A percentile compares a stretch with the other conserved stretches of the same genome.
Evolutionary conservation across 148 eudicot species (phyloP).

Genomic region (Dianthus caryophyllus): DNA sequence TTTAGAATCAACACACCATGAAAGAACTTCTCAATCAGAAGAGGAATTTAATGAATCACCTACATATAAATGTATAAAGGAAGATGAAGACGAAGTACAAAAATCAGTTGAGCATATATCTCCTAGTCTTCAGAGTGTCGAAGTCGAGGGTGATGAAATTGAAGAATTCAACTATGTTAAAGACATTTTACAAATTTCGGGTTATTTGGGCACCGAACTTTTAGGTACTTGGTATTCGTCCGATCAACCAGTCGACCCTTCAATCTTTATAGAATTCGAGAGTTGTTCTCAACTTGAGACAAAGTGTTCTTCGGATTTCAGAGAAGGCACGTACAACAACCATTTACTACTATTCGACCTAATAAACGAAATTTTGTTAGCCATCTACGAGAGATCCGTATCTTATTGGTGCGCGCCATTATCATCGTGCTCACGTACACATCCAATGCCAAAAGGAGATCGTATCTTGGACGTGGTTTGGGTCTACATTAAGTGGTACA

Average conservation of each 20-base stretch:
- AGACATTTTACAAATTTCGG: slow-evolving; percentile 58
- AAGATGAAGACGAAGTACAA: slow-evolving; percentile 6
- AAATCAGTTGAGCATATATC: neutral
- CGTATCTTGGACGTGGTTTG: slow-evolving; percentile 71
- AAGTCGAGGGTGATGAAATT: slow-evolving; percentile 21
- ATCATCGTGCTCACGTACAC: slow-evolving; percentile 36
- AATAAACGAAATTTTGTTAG: slow-evolving; percentile 56
- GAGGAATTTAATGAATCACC: slow-evolving; percentile 8
- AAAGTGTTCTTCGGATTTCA: slow-evolving; percentile 18
- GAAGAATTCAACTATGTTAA: slow-evolving; percentile 51
- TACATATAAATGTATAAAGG: slow-evolving; percentile 1
- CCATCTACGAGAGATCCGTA: slow-evolving; percentile 52
- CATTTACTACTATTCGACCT: slow-evolving; percentile 62
- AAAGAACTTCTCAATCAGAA: neutral
- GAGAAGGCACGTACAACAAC: slow-evolving; percentile 21
- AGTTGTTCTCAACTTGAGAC: slow-evolving; percentile 24
- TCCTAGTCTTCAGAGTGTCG: slow-evolving; percentile 5
- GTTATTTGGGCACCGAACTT: slow-evolving; percentile 41
- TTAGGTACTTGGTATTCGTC: slow-evolving; percentile 61
- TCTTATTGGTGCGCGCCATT: slow-evolving; percentile 49
- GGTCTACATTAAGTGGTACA: slow-evolving; percentile 48
- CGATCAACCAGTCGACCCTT: slow-evolving; percentile 52
- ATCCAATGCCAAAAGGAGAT: slow-evolving; percentile 61
- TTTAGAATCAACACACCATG: neutral
- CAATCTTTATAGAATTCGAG: slow-evolving; percentile 53